Conservation (phyloP, 345 rosid species). For the Populus euphratica region DNA sequence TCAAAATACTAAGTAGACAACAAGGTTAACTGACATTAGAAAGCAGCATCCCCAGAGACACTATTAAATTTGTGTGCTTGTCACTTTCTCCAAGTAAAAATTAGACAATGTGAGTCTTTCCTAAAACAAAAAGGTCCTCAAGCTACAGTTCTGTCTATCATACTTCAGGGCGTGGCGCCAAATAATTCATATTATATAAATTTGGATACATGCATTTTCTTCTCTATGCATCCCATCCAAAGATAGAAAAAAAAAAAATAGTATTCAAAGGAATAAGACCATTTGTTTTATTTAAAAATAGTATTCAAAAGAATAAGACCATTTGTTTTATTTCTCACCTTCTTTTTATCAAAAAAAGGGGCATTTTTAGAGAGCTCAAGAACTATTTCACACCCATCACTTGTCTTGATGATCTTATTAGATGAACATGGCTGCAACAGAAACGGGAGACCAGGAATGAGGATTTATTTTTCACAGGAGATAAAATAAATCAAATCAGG, state of each 20-base stretch:
- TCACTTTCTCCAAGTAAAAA: neutral
- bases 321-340: conserved; percentile 37
- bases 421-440: conserved; percentile 40
- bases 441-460: neutral
- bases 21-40: neutral
- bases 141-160: too few relatives aligned
- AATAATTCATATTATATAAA: too few relatives aligned
- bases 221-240: too few relatives aligned
- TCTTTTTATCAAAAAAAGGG: conserved; percentile 55
- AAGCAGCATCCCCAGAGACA: neutral
- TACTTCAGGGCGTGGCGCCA: too few relatives aligned
- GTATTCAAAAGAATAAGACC: neutral
- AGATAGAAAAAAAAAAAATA: too few relatives aligned
- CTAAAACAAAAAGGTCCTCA: too few relatives aligned
- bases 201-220: too few relatives aligned
- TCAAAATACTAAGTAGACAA: neutral
- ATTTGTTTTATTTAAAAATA: neutral
- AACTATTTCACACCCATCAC: conserved; percentile 31
- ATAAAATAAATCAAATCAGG: too few relatives aligned
- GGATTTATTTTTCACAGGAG: too few relatives aligned
- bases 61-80: too few relatives aligned
- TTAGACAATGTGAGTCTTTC: too few relatives aligned
- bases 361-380: conserved; percentile 54
- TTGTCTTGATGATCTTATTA: conserved; percentile 22
- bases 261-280: neutral